A percentile compares a stretch with the other conserved stretches of the same genome.
phyloP scores from a whole-genome alignment of 805 yeast genomes.

The Wickerhamomyces rabaulensis region DNA sequence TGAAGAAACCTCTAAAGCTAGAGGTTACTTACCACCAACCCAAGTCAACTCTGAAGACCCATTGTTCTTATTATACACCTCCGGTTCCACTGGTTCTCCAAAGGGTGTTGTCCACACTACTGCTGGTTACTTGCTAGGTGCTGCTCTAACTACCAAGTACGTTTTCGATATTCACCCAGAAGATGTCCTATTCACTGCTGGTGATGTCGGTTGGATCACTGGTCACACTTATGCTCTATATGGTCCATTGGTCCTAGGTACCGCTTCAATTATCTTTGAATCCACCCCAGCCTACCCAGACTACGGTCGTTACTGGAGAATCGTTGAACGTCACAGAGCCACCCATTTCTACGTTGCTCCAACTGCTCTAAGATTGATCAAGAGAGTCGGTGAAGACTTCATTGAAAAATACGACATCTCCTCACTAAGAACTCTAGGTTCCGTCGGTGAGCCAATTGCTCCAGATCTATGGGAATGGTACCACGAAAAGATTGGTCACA shows the following conservation, averaged over 20 bases:
- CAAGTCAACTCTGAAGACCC: conserved; percentile 94
- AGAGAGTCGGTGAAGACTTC: conserved; percentile 82
- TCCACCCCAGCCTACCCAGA: conserved; percentile 97
- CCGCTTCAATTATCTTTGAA: conserved; percentile 90
- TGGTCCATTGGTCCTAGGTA: conserved; percentile 87
- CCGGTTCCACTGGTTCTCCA: conserved; percentile 98
- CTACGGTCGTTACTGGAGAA: conserved; percentile 94
- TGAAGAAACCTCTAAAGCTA: conserved; percentile 75
- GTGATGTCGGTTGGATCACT: conserved; percentile 99
- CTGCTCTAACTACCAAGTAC: conserved; percentile 85
- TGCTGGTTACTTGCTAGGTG: conserved; percentile 92
- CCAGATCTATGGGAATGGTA: conserved; percentile 99
- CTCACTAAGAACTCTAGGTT: conserved; percentile 88
- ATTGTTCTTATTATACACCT: conserved; percentile 88
- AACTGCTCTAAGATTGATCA: conserved; percentile 89
- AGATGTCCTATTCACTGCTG: conserved; percentile 91
- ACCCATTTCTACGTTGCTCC: conserved; percentile 98
- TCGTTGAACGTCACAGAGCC: conserved; percentile 84
- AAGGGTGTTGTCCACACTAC: conserved; percentile 96
- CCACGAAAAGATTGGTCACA: conserved; percentile 84
- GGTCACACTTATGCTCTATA: conserved; percentile 95
- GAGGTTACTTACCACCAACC: conserved; percentile 81
- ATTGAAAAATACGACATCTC: conserved; percentile 77
- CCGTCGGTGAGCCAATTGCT: conserved; percentile 98
- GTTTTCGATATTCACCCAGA: conserved; percentile 88